Evolutionary conservation across 2,329 filamentous ascomycete genomes (phyloP).

Genomic region (Trichoderma oligosporum): DNA sequence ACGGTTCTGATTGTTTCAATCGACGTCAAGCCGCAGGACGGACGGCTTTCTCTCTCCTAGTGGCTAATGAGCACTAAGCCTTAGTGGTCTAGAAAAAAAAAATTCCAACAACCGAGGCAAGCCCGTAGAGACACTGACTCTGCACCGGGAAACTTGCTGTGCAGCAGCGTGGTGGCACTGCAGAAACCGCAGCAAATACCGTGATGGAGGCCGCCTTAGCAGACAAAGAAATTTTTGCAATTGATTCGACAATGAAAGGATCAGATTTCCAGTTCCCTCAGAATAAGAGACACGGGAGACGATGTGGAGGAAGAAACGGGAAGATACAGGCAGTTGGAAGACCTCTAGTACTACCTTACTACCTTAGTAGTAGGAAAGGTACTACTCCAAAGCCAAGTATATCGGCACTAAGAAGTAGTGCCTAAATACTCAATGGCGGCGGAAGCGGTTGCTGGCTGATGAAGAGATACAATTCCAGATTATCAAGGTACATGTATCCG

Average conservation of each 20-base stretch:
- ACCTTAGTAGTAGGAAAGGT: too few relatives aligned
- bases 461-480: conserved; percentile 8
- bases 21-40: conserved; percentile 12
- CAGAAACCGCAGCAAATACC: neutral
- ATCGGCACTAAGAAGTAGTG: conserved; percentile 7
- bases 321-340: too few relatives aligned
- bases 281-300: too few relatives aligned
- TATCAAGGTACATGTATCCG: conserved; percentile 1
- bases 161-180: conserved; percentile 9
- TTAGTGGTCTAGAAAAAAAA: conserved; percentile 6
- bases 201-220: neutral
- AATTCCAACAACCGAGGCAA: conserved; percentile 16
- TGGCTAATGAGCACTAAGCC: conserved; percentile 13
- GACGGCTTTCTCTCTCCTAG: neutral
- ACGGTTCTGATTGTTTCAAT: neutral
- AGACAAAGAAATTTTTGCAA: too few relatives aligned
- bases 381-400: neutral
- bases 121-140: neutral
- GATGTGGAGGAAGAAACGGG: neutral
- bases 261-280: too few relatives aligned
- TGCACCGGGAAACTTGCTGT: neutral
- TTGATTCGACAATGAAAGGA: too few relatives aligned
- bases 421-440: neutral
- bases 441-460: conserved; percentile 6
- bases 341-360: too few relatives aligned